These are phyloP conservation scores for Gynochthodes officinalis DNA, from an alignment of 257 asterid genomes.

Conservation along the genomic window DNA sequence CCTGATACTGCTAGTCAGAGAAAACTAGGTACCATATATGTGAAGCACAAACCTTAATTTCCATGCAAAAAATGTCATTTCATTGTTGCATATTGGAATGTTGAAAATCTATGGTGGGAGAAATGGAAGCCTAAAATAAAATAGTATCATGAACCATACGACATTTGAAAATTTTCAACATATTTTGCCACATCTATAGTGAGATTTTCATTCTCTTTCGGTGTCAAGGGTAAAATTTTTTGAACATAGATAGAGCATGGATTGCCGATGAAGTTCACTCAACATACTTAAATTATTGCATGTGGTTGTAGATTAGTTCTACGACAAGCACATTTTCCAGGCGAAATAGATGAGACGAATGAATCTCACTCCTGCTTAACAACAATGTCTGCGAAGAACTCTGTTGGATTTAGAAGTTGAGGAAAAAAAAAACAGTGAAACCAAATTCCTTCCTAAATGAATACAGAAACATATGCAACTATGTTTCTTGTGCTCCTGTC, in stretches of 20 bases:
- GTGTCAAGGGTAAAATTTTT: slow-evolving; percentile 52
- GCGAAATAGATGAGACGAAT: neutral
- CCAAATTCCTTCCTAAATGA: neutral
- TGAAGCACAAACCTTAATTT: slow-evolving; percentile 83
- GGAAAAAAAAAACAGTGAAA: neutral
- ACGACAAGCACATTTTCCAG: too few relatives aligned
- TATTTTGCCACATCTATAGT: slow-evolving; percentile 42
- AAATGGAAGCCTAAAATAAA: too few relatives aligned
- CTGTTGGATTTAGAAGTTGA: slow-evolving; percentile 77
- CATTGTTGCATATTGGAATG: neutral
- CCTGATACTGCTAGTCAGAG: slow-evolving; percentile 65
- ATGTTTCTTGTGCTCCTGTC: too few relatives aligned
- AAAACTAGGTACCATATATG: slow-evolving; percentile 78
- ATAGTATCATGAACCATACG: slow-evolving; percentile 76
- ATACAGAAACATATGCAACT: neutral
- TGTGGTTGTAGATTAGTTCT: neutral
- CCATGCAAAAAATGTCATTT: slow-evolving; percentile 46
- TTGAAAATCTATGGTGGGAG: neutral
- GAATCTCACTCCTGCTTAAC: slow-evolving; percentile 72
- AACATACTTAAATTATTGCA: slow-evolving; percentile 41
- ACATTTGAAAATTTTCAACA: slow-evolving; percentile 53
- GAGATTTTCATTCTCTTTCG: slow-evolving; percentile 49
- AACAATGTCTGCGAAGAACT: slow-evolving; percentile 58
- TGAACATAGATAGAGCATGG: slow-evolving; percentile 62
- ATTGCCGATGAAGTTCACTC: slow-evolving; percentile 81